Conservation (phyloP, 306 rosid genomes). For the Prunus davidiana region DNA sequence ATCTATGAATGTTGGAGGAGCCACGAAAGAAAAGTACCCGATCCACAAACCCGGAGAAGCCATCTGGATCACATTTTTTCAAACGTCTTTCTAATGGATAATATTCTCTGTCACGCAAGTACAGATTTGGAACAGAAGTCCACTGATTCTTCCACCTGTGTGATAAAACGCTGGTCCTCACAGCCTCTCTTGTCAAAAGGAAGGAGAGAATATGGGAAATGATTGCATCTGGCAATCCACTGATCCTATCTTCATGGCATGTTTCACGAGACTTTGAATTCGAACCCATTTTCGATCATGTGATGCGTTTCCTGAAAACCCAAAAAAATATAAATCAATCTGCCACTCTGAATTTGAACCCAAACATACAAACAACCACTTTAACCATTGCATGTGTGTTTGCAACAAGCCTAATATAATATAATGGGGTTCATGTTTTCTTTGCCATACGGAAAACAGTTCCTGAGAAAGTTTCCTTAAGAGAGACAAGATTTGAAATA, state of each 20-base stretch:
- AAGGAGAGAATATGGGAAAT: background rate
- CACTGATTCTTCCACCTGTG: background rate
- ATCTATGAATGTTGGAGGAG: background rate
- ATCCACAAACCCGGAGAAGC: background rate
- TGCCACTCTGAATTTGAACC: background rate
- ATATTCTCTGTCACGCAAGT: background rate
- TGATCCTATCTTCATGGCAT: slow-evolving; percentile 4
- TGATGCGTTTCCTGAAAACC: background rate
- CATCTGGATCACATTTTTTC: too few species aligned
- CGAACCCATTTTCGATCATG: background rate
- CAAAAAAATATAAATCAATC: background rate
- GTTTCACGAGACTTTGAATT: background rate
- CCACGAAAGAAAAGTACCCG: background rate
- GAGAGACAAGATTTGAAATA: too few species aligned
- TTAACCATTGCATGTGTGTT: too few species aligned
- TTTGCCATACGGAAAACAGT: too few species aligned
- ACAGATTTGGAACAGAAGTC: background rate
- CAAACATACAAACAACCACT: background rate
- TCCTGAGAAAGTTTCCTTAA: too few species aligned
- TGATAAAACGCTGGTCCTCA: background rate
- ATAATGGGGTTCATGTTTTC: too few species aligned
- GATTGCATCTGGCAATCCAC: background rate
- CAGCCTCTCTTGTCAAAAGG: background rate
- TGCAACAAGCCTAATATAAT: too few species aligned
- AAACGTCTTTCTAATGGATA: too few species aligned